These are phyloP conservation scores for Bipolaris zeicola DNA, from an alignment of 2,329 filamentous ascomycete genomes.

Conservation along the genomic window DNA sequence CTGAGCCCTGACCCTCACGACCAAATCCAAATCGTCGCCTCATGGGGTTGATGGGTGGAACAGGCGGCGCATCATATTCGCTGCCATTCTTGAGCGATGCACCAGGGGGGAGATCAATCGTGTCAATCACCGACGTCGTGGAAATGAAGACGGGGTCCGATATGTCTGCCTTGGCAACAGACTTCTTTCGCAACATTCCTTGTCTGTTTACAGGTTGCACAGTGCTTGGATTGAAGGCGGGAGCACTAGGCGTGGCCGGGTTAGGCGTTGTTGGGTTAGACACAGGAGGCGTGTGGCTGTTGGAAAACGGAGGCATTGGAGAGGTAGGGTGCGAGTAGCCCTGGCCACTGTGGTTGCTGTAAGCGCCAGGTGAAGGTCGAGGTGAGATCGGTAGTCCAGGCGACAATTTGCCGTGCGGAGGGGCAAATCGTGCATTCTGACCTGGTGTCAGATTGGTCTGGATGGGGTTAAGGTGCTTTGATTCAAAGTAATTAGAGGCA, in stretches of 20 bases:
- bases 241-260: constrained; percentile 50
- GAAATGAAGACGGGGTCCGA: constrained; percentile 64
- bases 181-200: constrained; percentile 57
- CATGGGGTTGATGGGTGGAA: constrained; percentile 66
- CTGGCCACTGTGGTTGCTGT: constrained; percentile 41
- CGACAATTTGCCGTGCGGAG: constrained; percentile 33
- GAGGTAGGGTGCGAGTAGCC: constrained; percentile 50
- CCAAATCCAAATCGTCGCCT: constrained; percentile 57
- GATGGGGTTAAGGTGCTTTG: constrained; percentile 46
- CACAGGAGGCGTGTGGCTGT: constrained; percentile 61
- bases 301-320: constrained; percentile 56
- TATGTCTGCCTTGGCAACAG: constrained; percentile 65
- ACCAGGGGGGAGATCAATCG: constrained; percentile 62
- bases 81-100: constrained; percentile 61
- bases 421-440: constrained; percentile 33
- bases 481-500: constrained; percentile 44
- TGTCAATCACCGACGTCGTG: constrained; percentile 63
- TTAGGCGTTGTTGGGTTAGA: constrained; percentile 50
- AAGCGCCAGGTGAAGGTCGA: constrained; percentile 44
- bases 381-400: constrained; percentile 45
- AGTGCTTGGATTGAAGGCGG: constrained; percentile 39
- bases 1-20: constrained; percentile 44
- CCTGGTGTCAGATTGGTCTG: constrained; percentile 35
- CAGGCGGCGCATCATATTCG: constrained; percentile 47
- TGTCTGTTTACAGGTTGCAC: constrained; percentile 37